phyloP scores from a whole-genome alignment of 306 rosid species.

The Vigna mungo region DNA sequence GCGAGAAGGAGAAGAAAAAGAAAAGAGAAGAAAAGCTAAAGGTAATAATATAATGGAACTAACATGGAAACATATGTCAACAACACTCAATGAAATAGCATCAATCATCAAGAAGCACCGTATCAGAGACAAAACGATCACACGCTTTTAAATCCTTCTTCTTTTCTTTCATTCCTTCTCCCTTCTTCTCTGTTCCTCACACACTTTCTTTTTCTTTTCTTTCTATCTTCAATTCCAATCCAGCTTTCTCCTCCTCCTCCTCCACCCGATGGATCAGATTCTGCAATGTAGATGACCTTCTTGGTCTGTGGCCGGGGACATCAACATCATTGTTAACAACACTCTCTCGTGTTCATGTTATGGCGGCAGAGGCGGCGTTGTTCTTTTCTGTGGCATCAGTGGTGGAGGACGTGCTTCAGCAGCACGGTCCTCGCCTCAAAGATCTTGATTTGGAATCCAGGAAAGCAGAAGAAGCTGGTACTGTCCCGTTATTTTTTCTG shows the following conservation, averaged over 20 bases:
- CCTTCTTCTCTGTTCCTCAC: conserved; percentile 17
- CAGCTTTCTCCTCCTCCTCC: conserved; percentile 30
- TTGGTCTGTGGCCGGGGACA: conserved; percentile 19
- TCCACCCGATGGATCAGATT: conserved; percentile 20
- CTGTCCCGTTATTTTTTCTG: not conserved
- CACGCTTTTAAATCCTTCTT: conserved; percentile 28
- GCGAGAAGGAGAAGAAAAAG: not conserved
- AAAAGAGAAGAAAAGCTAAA: conserved; percentile 33
- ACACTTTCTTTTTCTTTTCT: conserved; percentile 27
- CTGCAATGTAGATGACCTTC: conserved; percentile 40
- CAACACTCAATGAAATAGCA: conserved; percentile 42
- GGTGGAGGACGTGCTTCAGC: conserved; percentile 92
- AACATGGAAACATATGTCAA: conserved; percentile 65
- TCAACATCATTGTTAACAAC: conserved; percentile 11
- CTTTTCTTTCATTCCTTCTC: conserved; percentile 3
- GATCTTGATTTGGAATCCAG: conserved; percentile 86
- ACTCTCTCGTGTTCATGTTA: not conserved
- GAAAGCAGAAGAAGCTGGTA: conserved; percentile 93
- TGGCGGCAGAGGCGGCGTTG: conserved; percentile 50
- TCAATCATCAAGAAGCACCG: not conserved
- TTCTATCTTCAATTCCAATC: not conserved
- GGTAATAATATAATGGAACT: conserved; percentile 60
- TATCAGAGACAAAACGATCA: not conserved
- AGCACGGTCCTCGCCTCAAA: conserved; percentile 69
- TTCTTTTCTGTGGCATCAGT: conserved; percentile 84